These are phyloP conservation scores for Porphyrellus cyaneotinctus DNA, from an alignment of 768 basidiomycete genomes.

Conservation along the genomic window DNA sequence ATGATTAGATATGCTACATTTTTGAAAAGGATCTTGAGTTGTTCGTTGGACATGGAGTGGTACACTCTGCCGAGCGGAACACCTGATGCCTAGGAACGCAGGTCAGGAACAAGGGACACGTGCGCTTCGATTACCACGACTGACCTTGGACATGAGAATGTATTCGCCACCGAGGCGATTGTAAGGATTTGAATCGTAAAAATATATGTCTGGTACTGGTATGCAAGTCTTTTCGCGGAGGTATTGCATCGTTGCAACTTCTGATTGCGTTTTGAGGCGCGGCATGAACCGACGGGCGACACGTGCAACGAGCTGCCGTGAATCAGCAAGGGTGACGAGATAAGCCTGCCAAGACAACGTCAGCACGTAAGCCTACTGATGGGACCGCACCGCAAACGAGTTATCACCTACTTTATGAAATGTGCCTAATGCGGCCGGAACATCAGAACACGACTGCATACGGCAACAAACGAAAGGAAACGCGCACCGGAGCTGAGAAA, in stretches of 20 bases:
- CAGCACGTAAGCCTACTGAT: conserved; percentile 1
- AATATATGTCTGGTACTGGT: conserved; percentile 72
- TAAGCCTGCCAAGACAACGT: conserved; percentile 52
- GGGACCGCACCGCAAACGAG: not conserved
- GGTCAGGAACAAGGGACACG: conserved; percentile 1
- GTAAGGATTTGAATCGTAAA: conserved; percentile 79
- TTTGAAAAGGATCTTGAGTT: conserved; percentile 59
- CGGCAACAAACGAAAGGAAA: conserved; percentile 1
- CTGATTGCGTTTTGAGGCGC: conserved; percentile 80
- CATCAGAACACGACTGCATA: conserved; percentile 5
- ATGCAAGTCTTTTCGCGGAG: conserved; percentile 65
- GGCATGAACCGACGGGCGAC: conserved; percentile 87
- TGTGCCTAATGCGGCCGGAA: conserved; percentile 48
- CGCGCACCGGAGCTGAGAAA: conserved; percentile 72
- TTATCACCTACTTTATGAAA: conserved; percentile 67
- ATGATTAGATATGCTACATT: conserved; percentile 67
- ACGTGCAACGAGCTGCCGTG: conserved; percentile 64
- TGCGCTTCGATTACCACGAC: conserved; percentile 18
- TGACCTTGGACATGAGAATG: conserved; percentile 82
- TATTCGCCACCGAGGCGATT: conserved; percentile 84
- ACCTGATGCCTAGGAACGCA: conserved; percentile 55
- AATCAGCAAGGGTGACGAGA: conserved; percentile 61
- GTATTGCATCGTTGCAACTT: conserved; percentile 82
- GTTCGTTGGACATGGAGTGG: conserved; percentile 62
- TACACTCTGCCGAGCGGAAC: conserved; percentile 68